Percentiles rank a stretch among this genome's conserved stretches.
phyloP scores from a whole-genome alignment of 1,139 yeast species.

The Kluyveromyces sp. region DNA sequence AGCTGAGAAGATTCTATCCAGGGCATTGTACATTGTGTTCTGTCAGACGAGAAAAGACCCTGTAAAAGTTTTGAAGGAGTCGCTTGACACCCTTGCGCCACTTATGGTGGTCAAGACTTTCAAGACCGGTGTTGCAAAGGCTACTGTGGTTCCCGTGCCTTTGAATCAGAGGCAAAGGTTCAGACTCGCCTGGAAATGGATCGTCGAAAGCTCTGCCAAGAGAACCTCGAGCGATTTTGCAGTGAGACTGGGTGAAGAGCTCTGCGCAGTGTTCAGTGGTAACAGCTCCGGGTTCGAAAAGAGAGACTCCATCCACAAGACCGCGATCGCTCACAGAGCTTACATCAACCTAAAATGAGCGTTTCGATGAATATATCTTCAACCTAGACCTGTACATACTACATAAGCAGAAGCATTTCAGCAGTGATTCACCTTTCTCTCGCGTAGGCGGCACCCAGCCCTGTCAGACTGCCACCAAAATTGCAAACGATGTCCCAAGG shows the following conservation, averaged over 20 bases:
- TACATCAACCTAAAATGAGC: constrained; percentile 43
- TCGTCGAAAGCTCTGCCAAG: constrained; percentile 73
- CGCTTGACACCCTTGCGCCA: constrained; percentile 81
- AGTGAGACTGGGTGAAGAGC: constrained; percentile 87
- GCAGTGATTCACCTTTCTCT: constrained; percentile 5
- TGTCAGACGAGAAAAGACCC: constrained; percentile 48
- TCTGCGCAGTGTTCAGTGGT: constrained; percentile 69
- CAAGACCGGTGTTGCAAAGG: constrained; percentile 82
- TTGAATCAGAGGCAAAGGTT: constrained; percentile 74
- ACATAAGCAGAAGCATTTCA: no score
- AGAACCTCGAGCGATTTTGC: constrained; percentile 76
- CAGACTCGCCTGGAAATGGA: constrained; percentile 85
- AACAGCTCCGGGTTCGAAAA: constrained; percentile 80
- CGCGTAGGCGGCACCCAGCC: constrained; percentile 15
- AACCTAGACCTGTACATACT: not conserved
- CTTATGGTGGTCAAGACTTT: constrained; percentile 69
- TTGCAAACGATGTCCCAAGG: constrained; percentile 42
- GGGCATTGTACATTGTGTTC: constrained; percentile 69
- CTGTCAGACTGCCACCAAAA: constrained; percentile 31
- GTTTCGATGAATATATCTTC: not conserved
- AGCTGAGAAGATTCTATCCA: constrained; percentile 67
- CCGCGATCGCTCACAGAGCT: constrained; percentile 78
- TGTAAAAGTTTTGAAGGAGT: constrained; percentile 60
- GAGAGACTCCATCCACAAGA: constrained; percentile 74
- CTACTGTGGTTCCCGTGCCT: constrained; percentile 74